A percentile compares a stretch with the other conserved stretches of the same genome.
Evolutionary conservation across 257 asterid species (phyloP).

Genomic region (Leonotis leonurus): DNA sequence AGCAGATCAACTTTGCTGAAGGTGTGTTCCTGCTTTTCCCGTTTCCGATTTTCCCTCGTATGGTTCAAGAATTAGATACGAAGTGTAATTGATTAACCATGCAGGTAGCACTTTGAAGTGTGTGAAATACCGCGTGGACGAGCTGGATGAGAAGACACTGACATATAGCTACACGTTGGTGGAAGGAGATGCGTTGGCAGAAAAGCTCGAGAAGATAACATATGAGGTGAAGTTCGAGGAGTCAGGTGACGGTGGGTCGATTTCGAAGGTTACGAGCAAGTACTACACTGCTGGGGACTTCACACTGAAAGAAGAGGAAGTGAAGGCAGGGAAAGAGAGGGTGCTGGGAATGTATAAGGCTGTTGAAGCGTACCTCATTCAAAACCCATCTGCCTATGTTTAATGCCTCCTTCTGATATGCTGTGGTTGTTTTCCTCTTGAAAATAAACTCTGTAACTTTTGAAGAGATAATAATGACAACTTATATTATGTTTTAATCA

Average conservation of each 20-base stretch:
- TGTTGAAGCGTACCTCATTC: conserved; percentile 31
- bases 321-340: conserved; percentile 33
- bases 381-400: conserved; percentile 31
- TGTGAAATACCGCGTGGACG: conserved; percentile 28
- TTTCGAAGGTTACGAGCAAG: conserved; percentile 35
- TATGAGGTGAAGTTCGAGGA: conserved; percentile 30
- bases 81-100: not conserved
- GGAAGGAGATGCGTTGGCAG: conserved; percentile 29
- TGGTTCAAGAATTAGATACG: not conserved
- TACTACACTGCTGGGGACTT: conserved; percentile 31
- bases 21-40: conserved; percentile 4
- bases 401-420: no score
- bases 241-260: conserved; percentile 25
- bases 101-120: conserved; percentile 25
- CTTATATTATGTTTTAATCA: no score
- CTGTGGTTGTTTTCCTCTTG: no score
- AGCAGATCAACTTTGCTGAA: conserved; percentile 39
- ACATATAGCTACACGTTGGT: conserved; percentile 28
- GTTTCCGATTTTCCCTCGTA: not conserved
- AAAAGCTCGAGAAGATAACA: conserved; percentile 30
- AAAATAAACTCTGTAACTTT: no score
- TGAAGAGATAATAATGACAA: no score
- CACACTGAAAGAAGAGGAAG: conserved; percentile 28
- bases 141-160: conserved; percentile 21
- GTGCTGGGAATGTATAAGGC: conserved; percentile 30